Evolutionary conservation across 2,329 filamentous ascomycete genomes (phyloP), one percentile per base, ranked within the genome.

Genomic region (Aspergillus fructus): DNA sequence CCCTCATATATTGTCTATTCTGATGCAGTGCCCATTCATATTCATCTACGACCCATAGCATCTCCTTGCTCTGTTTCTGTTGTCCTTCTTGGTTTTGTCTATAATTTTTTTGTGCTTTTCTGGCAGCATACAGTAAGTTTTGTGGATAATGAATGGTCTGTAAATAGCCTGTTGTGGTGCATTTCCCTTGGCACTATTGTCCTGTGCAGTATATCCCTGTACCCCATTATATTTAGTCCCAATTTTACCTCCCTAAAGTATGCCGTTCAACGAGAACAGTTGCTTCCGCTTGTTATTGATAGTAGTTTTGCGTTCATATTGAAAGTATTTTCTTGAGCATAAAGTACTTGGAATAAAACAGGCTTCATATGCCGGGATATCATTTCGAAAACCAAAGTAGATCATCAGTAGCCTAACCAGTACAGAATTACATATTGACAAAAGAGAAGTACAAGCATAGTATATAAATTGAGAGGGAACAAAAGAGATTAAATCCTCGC

Each of bases 401-500:
- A 15, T 30, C 23, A 9, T 27, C 23, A 42, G 40, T 21, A 17
- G 27, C 13, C n/a, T 21, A 42, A 42, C 3, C 9, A 42, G 19
- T 11, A 17, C 4, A 11, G 15, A 19, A 42, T n/a, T 42, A 42
- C 11, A 21, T 42, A 42, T 17, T 19, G n/a, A 42, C 40, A 42
- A 42, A 57, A 62, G 33, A 59, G 58, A 59, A 9, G 49, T 7
- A 41, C 49, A 13, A 52, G 53, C 21, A 33, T n/a, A 17, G 17
- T 33, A 43, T 41, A 40, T 52, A 51, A 41, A 41, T 19, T 12
- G 15, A n/a, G 23, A 48, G 19, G 27, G 37, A 46, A 34, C 37
- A 39, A 46, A 39, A 13, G 9, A 49, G 21, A 53, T 24, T 61
- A 75, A 49, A 73, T 68, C 52, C 74, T 69, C 33, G 69, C 68